Evolutionary conservation across 768 basidiomycete genomes (phyloP).

Genomic region (Pleurotus ostreatus): DNA sequence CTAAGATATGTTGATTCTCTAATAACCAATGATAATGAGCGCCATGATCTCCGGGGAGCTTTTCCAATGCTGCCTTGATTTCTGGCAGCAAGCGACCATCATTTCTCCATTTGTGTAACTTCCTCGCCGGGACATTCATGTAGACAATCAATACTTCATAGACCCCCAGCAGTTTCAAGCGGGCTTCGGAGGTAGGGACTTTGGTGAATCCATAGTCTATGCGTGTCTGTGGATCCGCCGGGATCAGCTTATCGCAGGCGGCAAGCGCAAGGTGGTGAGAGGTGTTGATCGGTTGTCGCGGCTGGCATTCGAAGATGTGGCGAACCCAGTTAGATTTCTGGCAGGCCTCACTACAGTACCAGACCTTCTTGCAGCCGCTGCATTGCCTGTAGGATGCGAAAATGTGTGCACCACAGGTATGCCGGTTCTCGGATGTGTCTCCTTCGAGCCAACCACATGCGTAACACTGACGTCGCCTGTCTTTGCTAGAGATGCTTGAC

Average conservation of each 20-base stretch:
- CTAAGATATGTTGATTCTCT: slow-evolving; percentile 26
- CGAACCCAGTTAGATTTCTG: slow-evolving; percentile 24
- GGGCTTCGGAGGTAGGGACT: slow-evolving; percentile 13
- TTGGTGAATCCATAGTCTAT: slow-evolving; percentile 31
- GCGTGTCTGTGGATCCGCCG: slow-evolving; percentile 26
- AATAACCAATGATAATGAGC: slow-evolving; percentile 32
- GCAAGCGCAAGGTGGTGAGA: slow-evolving; percentile 28
- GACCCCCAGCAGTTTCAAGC: slow-evolving; percentile 23
- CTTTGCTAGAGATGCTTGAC: background rate
- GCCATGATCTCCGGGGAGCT: slow-evolving; percentile 21
- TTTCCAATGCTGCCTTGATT: slow-evolving; percentile 24
- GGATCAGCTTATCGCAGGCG: slow-evolving; percentile 18
- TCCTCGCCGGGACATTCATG: slow-evolving; percentile 18
- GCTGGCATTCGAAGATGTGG: slow-evolving; percentile 30
- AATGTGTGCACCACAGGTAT: background rate
- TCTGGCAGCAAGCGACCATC: slow-evolving; percentile 27
- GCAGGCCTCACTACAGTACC: slow-evolving; percentile 29
- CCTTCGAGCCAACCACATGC: background rate
- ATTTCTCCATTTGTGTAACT: slow-evolving; percentile 27
- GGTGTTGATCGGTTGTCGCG: slow-evolving; percentile 20
- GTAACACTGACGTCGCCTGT: background rate
- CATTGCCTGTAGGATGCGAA: slow-evolving; percentile 11
- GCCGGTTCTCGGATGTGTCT: background rate
- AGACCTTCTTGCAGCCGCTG: slow-evolving; percentile 19
- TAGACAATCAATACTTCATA: slow-evolving; percentile 24